Evolutionary conservation across 495 filamentous ascomycete species (phyloP).

Genomic region (Alectoria sarmentosa): DNA sequence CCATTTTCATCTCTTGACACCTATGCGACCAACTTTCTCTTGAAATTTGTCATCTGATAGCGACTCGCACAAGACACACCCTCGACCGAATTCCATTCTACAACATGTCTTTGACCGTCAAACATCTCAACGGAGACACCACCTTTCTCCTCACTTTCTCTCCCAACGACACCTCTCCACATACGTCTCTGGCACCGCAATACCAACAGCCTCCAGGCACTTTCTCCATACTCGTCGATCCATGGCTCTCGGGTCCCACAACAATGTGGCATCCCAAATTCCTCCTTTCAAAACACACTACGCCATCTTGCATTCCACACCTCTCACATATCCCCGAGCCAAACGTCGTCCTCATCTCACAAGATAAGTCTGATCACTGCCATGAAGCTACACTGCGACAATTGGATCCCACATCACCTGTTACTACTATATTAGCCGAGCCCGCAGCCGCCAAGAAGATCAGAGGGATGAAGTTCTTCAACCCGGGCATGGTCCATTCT

Average conservation of each 20-base stretch:
- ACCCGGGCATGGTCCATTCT: conserved; percentile 42
- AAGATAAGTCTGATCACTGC: conserved; percentile 65
- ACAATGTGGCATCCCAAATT: conserved; percentile 56
- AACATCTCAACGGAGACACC: conserved; percentile 62
- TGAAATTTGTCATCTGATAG: background rate
- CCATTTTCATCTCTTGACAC: background rate
- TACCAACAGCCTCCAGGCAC: conserved; percentile 35
- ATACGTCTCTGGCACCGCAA: conserved; percentile 20
- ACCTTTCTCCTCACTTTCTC: conserved; percentile 62
- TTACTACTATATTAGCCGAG: conserved; percentile 57
- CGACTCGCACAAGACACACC: background rate
- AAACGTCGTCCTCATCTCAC: conserved; percentile 61
- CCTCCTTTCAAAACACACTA: conserved; percentile 47
- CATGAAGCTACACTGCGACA: conserved; percentile 58
- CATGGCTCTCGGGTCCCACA: conserved; percentile 59
- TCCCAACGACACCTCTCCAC: conserved; percentile 35
- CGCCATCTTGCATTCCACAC: conserved; percentile 49
- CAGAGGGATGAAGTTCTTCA: conserved; percentile 58
- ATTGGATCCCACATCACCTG: conserved; percentile 43
- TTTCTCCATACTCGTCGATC: conserved; percentile 63
- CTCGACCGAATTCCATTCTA: background rate
- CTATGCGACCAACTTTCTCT: background rate
- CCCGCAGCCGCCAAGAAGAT: conserved; percentile 55
- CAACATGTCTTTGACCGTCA: conserved; percentile 57
- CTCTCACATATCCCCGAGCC: conserved; percentile 53